A percentile compares a stretch with the other conserved stretches of the same genome.
Conservation (phyloP, 2,329 filamentous ascomycete genomes). For the Xylaria arbuscula region DNA sequence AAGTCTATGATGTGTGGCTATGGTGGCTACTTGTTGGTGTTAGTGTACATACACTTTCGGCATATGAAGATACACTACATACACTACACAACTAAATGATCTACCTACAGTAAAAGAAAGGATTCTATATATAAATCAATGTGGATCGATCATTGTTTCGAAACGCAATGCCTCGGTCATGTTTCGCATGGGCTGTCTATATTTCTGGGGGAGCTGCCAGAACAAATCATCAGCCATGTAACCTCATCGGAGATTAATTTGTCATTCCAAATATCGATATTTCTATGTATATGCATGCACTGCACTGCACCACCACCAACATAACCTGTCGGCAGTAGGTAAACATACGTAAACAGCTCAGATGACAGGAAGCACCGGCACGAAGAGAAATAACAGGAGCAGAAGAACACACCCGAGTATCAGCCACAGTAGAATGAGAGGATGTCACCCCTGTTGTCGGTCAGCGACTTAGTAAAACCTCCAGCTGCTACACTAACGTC, state of each 20-base stretch:
- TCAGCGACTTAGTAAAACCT: constrained; percentile 19
- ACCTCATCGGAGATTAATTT: constrained; percentile 28
- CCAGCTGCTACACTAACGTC: neutral
- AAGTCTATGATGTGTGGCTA: neutral
- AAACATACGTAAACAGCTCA: neutral
- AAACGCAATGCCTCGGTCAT: constrained; percentile 8
- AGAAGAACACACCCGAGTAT: neutral
- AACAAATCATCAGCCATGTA: constrained; percentile 11
- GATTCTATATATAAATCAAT: constrained; percentile 30
- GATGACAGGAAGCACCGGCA: constrained; percentile 4
- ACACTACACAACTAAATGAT: neutral
- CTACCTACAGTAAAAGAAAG: constrained; percentile 18
- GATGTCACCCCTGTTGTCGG: neutral
- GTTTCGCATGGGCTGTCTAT: constrained; percentile 25
- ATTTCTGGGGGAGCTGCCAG: constrained; percentile 16
- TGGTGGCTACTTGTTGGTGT: neutral
- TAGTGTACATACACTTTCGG: constrained; percentile 4
- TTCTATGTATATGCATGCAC: neutral
- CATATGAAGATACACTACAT: constrained; percentile 2
- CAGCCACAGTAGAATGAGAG: constrained; percentile 9
- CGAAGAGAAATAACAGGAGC: neutral
- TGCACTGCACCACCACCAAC: no score
- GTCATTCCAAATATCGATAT: constrained; percentile 31
- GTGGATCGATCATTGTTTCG: constrained; percentile 27
- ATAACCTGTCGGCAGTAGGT: no score